Evolutionary conservation across 2,329 filamentous ascomycete species (phyloP).

Genomic region (Colletotrichum chlorophyti): DNA sequence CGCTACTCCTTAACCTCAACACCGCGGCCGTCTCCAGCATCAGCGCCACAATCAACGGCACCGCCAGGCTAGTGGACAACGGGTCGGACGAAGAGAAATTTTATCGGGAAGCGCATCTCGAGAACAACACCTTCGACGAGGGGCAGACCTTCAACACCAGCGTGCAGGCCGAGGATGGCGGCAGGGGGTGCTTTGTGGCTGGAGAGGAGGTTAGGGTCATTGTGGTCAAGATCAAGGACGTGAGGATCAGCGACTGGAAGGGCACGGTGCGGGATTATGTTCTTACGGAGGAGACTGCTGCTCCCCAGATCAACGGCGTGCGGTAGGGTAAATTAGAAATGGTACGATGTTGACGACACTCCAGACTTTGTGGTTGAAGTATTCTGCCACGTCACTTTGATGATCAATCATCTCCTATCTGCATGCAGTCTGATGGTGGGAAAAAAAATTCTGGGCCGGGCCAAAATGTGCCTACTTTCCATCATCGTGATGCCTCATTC

Average conservation of each 20-base stretch:
- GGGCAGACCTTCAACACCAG: conserved; percentile 42
- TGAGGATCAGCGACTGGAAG: conserved; percentile 93
- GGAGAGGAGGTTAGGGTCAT: conserved; percentile 88
- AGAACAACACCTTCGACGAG: conserved; percentile 88
- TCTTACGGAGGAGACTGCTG: conserved; percentile 43
- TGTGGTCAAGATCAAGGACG: conserved; percentile 82
- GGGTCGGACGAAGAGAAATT: conserved; percentile 85
- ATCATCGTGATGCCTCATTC: too few relatives aligned
- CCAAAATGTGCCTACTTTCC: too few relatives aligned
- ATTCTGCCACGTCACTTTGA: too few relatives aligned
- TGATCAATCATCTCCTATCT: too few relatives aligned
- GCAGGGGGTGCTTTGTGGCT: conserved; percentile 73
- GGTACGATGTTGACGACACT: neutral
- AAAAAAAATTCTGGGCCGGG: too few relatives aligned
- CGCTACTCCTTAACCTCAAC: conserved; percentile 89
- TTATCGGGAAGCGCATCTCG: conserved; percentile 83
- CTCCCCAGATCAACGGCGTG: conserved; percentile 48
- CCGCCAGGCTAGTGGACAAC: conserved; percentile 73
- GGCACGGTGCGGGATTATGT: conserved; percentile 86
- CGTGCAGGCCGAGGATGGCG: conserved; percentile 53
- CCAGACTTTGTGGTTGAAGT: too few relatives aligned
- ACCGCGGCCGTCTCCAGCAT: conserved; percentile 87
- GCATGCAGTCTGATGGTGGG: too few relatives aligned
- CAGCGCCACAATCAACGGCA: conserved; percentile 92
- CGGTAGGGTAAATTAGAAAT: conserved; percentile 30